Base-by-base conservation (phyloP, 768 basidiomycete genomes). In the Termitomyces titanicus region DNA sequence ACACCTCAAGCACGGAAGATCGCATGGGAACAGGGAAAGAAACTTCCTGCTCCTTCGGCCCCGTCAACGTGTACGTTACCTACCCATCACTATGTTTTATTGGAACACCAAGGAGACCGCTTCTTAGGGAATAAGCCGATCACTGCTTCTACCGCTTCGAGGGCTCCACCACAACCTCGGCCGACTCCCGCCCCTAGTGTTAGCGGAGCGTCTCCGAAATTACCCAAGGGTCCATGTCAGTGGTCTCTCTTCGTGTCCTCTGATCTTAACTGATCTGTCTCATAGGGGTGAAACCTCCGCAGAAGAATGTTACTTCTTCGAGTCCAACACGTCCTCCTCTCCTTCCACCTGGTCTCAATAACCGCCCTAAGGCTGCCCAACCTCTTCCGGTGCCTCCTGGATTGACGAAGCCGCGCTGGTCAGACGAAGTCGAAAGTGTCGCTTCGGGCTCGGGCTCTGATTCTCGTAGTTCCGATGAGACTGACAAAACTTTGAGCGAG, bases 121-220 rank as follows among this genome's bases (percentile, higher is more conserved):
- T 40, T 50, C 25, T 3, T 40, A 38, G 69, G 68, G 66, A 50
- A 54, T 34, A 62, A 60, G 46, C 66, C 66, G 11, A 64, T 64
- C 25, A 54, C 37, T 31, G 20, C 37, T 20, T 35, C 56, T 13
- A 35, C 39, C 18, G 38, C 63, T 33, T 20, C 43, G 1, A 7
- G 47, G 3, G 17, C 57, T 33, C 38, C 35, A 24, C 31, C 48
- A 13, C 25, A 11, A n/a, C 17, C 17, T 31, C 50, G 22, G 8
- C 17, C 49, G 9, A 39, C 18, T 33, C 46, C 51, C 8, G 25
- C 9, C 35, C 54, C 51, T 9, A 47, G 43, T 13, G 20, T 53
- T 29, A 53, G 47, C 15, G 37, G 47, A 17, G 13, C 56, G 15
- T 46, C 58, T 39, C 12, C 55, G 15, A 42, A 31, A 1, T 3